Evolutionary conservation across 371 early-diverging fungal genomes (phyloP), one percentile per base, ranked within the genome.

Genomic region (Lichtheimia ornata): DNA sequence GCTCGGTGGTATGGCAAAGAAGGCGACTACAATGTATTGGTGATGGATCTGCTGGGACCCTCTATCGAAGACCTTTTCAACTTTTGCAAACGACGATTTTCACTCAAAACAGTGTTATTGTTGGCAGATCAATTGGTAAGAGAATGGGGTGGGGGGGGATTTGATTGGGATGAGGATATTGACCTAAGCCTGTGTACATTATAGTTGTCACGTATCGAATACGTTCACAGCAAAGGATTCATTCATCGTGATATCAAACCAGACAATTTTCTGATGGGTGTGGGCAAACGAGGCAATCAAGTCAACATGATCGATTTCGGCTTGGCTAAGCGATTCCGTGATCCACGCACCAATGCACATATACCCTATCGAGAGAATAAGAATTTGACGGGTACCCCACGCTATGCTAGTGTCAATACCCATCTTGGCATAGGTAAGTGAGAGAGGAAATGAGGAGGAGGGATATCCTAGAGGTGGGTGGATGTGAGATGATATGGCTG

Each of bases 301-400:
- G 94, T 99, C 50, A 97, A 97, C 75, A 90, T 99, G 63, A 99
- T 99, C 64, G 99, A 99, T 80, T 98, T 98, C 84, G 99, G 99
- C 27, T 81, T 99, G 59, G 97, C 99, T 54, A 99, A 99, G 77
- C 90, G 92, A 71, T 99, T 93, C 74, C 84, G 97, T 44, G 95
- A 97, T 70, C 95, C 97, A 27, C 90, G 91, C 69, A 97, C 96
- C 56, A 91, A 94, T 72, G 82, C 91, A 65, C 99, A 99, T 83
- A 98, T 99, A 67, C 94, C 98, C 43, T 97, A 95, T 79, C 89
- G 93, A 73, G 96, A 95, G 71, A 94, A 96, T 77, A 99, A 99
- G 84, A 96, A 97, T 72, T 81, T 99, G 65, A 98, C 99, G 13
- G 99, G 99, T 49, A 99, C 99, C 20, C 98, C 99, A 27, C 88